Evolutionary conservation across 176 grass and related monocot species (phyloP).

Genomic region (Oryza glaberrima): DNA sequence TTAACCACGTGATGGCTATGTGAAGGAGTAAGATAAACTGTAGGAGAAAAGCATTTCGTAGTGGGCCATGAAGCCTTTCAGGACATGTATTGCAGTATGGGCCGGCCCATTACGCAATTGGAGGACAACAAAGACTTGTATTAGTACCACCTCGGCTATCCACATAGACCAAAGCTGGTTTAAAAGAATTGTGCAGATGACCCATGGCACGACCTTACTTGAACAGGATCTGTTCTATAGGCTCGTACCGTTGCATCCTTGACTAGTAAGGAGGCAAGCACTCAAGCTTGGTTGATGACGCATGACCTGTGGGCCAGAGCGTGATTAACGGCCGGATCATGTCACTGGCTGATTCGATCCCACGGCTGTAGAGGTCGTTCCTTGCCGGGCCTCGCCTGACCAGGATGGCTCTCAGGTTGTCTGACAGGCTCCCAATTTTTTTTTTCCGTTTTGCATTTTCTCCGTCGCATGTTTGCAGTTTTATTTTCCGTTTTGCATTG

Average conservation of each 20-base stretch:
- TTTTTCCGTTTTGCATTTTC: not conserved
- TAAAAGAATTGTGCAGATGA: accelerated
- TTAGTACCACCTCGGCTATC: not conserved
- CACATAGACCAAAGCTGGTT: accelerated
- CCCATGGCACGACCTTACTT: conserved; percentile 25
- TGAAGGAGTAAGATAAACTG: too few relatives aligned
- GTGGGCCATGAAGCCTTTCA: too few relatives aligned
- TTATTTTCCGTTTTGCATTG: not conserved
- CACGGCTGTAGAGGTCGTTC: not conserved
- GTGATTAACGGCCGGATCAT: too few relatives aligned
- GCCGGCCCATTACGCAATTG: too few relatives aligned
- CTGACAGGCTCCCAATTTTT: not conserved
- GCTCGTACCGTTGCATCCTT: conserved; percentile 48
- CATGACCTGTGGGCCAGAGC: too few relatives aligned
- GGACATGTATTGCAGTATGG: too few relatives aligned
- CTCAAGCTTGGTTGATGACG: too few relatives aligned
- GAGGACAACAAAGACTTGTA: too few relatives aligned
- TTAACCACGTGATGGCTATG: too few relatives aligned
- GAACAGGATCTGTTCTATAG: conserved; percentile 68
- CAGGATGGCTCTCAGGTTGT: not conserved
- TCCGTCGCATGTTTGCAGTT: not conserved
- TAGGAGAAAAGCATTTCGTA: too few relatives aligned
- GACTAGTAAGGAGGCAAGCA: too few relatives aligned
- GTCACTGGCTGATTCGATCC: not conserved
- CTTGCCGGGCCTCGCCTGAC: not conserved